Conservation (phyloP, 345 rosid genomes). For the Eucalyptus cloeziana region DNA sequence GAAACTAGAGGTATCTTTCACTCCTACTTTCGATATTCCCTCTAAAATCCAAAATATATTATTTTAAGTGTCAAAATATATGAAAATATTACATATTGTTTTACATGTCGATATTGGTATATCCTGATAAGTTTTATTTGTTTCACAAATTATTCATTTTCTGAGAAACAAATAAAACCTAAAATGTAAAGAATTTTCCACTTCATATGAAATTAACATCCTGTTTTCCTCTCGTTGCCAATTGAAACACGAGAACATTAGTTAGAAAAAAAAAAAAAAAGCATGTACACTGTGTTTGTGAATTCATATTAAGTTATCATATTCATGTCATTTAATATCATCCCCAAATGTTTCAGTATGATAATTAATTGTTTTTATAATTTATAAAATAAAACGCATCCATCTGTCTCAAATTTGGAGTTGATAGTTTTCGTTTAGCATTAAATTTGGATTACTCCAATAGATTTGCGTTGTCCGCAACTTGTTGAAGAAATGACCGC, state of each 20-base stretch:
- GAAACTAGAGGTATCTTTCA: not conserved
- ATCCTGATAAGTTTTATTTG: not conserved
- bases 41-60: not conserved
- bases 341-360: not conserved
- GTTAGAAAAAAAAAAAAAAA: not conserved
- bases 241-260: not conserved
- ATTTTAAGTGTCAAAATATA: not conserved
- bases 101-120: not conserved
- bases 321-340: not conserved
- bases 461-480: not conserved
- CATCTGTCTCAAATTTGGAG: not conserved
- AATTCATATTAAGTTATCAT: not conserved
- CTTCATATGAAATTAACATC: not conserved
- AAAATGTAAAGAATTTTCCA: not conserved
- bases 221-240: not conserved
- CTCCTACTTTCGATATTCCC: not conserved
- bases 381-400: not conserved
- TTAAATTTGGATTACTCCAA: not conserved
- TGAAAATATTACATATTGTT: not conserved
- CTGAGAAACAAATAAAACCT: accelerated
- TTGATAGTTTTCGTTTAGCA: not conserved
- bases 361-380: not conserved
- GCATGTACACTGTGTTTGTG: not conserved
- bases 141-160: not conserved
- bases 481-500: not conserved